phyloP scores from a whole-genome alignment of 75 land plant genomes.

The Larix kaempferi region DNA sequence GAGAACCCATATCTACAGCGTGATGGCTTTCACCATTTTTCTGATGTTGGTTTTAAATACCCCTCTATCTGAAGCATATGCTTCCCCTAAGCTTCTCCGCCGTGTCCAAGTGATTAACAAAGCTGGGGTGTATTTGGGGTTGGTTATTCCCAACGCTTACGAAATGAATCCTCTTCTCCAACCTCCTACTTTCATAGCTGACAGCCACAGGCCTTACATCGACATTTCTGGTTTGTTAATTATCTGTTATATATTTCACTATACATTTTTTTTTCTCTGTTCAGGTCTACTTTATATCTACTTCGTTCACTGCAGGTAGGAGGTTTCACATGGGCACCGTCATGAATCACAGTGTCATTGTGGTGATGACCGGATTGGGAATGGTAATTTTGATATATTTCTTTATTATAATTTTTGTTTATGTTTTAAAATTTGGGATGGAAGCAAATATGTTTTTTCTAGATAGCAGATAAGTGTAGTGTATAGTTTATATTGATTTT shows the following conservation, averaged over 20 bases:
- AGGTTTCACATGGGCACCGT: conserved; percentile 30
- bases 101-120: conserved; percentile 14
- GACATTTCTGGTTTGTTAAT: conserved; percentile 36
- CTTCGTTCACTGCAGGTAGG: conserved; percentile 12
- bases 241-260: no score
- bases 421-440: no score
- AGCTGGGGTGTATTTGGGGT: conserved; percentile 32
- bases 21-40: background rate
- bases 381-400: conserved; percentile 20
- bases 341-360: conserved; percentile 21
- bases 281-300: no score
- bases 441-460: no score
- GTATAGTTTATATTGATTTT: no score
- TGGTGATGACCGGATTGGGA: conserved; percentile 38
- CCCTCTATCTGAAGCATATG: background rate
- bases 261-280: no score
- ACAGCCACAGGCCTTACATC: conserved; percentile 15
- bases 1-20: no score
- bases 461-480: no score
- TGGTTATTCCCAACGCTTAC: conserved; percentile 42
- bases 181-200: conserved; percentile 24
- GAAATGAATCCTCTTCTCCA: conserved; percentile 51
- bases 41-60: background rate
- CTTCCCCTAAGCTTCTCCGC: background rate
- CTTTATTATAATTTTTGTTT: no score